phyloP scores from a whole-genome alignment of 345 rosid genomes.

The Clausena lansium region DNA sequence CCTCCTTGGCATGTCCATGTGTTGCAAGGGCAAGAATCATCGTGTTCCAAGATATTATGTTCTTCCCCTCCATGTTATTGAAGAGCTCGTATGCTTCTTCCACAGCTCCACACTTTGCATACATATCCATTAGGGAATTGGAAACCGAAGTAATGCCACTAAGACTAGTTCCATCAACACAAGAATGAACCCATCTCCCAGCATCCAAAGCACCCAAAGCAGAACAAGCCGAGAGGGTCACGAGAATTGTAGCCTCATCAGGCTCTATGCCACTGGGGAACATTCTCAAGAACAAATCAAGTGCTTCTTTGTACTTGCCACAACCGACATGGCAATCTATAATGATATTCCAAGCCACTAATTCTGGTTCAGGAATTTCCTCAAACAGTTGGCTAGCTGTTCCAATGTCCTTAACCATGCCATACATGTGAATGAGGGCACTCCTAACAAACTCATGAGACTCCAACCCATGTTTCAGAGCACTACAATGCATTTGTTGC shows the following conservation, averaged over 20 bases:
- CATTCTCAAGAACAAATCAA: constrained; percentile 29
- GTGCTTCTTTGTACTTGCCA: constrained; percentile 25
- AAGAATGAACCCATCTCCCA: constrained; percentile 38
- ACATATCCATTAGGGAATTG: constrained; percentile 45
- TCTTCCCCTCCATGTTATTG: constrained; percentile 20
- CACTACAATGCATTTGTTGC: constrained; percentile 40
- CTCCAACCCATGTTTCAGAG: constrained; percentile 35
- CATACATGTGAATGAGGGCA: constrained; percentile 34
- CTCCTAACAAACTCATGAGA: constrained; percentile 37
- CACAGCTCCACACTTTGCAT: constrained; percentile 45
- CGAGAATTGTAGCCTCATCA: constrained; percentile 41
- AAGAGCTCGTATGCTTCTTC: constrained; percentile 37
- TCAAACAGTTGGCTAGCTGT: constrained; percentile 32
- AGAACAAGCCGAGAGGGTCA: constrained; percentile 34
- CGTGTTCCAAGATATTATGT: constrained; percentile 38
- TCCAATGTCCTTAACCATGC: constrained; percentile 25
- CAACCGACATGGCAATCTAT: constrained; percentile 26
- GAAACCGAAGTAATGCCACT: constrained; percentile 13
- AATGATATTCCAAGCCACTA: constrained; percentile 39
- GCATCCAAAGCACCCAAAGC: constrained; percentile 32
- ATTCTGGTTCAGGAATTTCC: constrained; percentile 31
- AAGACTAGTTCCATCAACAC: constrained; percentile 3
- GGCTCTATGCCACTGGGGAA: constrained; percentile 24
- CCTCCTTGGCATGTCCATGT: constrained; percentile 35
- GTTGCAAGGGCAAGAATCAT: constrained; percentile 41